Base-by-base conservation (phyloP, 208 protist species). In the Polymyxa betae region DNA sequence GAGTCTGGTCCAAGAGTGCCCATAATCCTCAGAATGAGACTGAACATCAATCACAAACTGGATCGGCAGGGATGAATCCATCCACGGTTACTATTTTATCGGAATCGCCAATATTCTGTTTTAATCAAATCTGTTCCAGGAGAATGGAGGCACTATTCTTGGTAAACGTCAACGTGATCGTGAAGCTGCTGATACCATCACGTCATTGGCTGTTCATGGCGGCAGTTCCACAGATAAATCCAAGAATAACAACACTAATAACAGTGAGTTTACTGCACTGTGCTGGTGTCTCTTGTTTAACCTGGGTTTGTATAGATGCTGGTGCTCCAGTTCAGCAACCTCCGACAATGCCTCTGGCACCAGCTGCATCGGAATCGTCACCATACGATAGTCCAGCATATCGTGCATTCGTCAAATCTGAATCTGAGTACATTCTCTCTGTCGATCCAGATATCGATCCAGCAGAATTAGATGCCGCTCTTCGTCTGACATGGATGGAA, bases 401-500 rank as follows among this genome's bases (percentile, higher is more conserved):
- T 29, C 54, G 16, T 16, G 54, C 16, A 29, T 66, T 66, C 29
- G 54, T 29, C 54, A 66, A 66, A 66, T 16, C 29, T 29, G 54
- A 66, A 66, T 66, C 54, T 16, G 16, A 16, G 20, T 66, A 66
- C 54, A 66, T 66, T 29, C 54, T 66, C 20, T 66, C 54, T 66
- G 54, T 66, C 29, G 54, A 66, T 66, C 54, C 54, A 32, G 54
- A 66, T 66, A 66, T 66, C 29, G 54, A 66, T 66, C 20, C 29
- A 32, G 54, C 54, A 29, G 54, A 66, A 66, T 29, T 66, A 16
- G 54, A 66, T 29, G 54, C 54, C 29, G 54, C 54, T 32, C 29
- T 66, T 16, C 54, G 54, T 66, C 54, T 66, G 20, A 66, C 54
- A 16, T 66, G 54, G 54, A 66, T 66, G 54, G 54, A 66, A 66